Evolutionary conservation across 148 eudicot species (phyloP).

Genomic region (Camellia japonica): DNA sequence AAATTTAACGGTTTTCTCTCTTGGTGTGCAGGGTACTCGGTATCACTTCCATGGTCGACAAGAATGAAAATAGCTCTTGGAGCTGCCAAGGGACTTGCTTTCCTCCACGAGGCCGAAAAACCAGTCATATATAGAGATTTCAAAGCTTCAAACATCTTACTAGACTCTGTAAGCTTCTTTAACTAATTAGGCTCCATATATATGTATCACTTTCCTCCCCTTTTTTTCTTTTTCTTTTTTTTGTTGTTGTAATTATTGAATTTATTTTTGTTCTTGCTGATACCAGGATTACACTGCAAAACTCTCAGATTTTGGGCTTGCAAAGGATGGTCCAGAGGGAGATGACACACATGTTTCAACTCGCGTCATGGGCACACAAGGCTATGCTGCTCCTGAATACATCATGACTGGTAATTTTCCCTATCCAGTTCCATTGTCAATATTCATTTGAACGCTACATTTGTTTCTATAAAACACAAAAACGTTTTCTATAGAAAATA

Average conservation of each 20-base stretch:
- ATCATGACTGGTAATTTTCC: slow-evolving; percentile 56
- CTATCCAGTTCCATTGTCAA: too few relatives aligned
- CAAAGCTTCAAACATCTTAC: slow-evolving; percentile 86
- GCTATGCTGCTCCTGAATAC: slow-evolving; percentile 90
- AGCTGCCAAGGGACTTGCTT: slow-evolving; percentile 94
- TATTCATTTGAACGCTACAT: not conserved
- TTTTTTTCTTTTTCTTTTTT: not conserved
- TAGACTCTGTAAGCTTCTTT: slow-evolving; percentile 66
- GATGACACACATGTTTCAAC: slow-evolving; percentile 81
- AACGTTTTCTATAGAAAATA: too few relatives aligned
- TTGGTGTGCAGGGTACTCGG: slow-evolving; percentile 60
- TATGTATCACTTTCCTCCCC: not conserved
- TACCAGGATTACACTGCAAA: slow-evolving; percentile 73
- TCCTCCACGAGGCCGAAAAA: slow-evolving; percentile 79
- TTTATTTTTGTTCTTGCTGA: not conserved
- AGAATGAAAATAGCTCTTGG: slow-evolving; percentile 88
- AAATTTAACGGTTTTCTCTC: not conserved
- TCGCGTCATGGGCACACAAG: slow-evolving; percentile 83
- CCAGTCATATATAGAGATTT: slow-evolving; percentile 88
- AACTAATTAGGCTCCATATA: not conserved
- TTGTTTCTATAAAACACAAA: too few relatives aligned
- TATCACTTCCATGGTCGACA: slow-evolving; percentile 81
- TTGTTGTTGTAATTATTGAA: not conserved
- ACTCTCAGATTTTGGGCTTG: slow-evolving; percentile 79
- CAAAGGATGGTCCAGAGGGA: slow-evolving; percentile 85